Base-by-base conservation (phyloP, 192 early-diverging fungal species). In the Gryganskiella cystojenkinii region DNA sequence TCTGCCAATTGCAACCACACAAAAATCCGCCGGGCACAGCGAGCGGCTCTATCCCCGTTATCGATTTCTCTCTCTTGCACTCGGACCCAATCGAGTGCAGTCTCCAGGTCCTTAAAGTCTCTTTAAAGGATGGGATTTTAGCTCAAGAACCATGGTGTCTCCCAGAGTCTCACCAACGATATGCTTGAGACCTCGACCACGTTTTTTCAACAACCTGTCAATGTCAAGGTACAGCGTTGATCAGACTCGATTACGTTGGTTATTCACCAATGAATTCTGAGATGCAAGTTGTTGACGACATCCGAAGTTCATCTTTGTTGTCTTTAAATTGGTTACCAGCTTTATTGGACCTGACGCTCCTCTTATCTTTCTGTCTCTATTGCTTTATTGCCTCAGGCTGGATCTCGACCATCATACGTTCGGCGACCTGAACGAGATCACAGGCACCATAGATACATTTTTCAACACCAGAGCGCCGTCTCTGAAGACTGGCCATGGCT, bases 401-500 rank as follows among this genome's bases (percentile, higher is more conserved):
- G 85, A 87, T 47, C 82, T 83, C 43, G 71, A 80, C 51, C 75
- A 80, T 25, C 84, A 87, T 67, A 80, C 56, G 13, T 55, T 80
- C 15, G 84, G 83, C 27, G 90, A 92, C 68, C 64, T 80, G 53
- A 92, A 92, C 79, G 90, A 92, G 86, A 5, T 37, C 0, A 15
- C 11, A 24, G n/a, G 28, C 20, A 14, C 53, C 30, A 24, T 14
- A n/a, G n/a, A 14, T 43, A 10, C 20, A 5, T 24, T 11, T 43
- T 24, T 56, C 27, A 28, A 34, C 10, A 42, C 37, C 13, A 24
- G 22, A 33, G 4, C 47, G 52, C 10, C 10, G n/a, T 27, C 11
- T 34, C 14, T 42, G 15, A 45, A n/a, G n/a, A n/a, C n/a, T 31
- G 27, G 11, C 17, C 15, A 17, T 20, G 44, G 30, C 19, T 25